Conservation (phyloP, 345 rosid genomes). For the Linum tenue region DNA sequence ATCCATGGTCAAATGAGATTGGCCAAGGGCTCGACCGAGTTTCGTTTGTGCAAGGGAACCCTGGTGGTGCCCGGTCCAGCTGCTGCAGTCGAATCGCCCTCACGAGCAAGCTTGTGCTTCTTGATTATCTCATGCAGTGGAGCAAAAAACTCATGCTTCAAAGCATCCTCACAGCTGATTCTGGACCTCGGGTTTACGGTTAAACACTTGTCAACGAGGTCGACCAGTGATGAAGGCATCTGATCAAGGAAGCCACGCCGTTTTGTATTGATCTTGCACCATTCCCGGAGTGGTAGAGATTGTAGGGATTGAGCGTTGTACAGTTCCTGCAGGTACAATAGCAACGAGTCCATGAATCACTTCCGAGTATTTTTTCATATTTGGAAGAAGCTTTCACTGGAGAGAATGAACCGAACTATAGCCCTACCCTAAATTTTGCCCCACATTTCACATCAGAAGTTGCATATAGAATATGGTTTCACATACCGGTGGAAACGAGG, state of each 20-base stretch:
- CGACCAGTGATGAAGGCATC: constrained; percentile 57
- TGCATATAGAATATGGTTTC: neutral
- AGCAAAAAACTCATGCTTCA: constrained; percentile 4
- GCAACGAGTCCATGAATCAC: neutral
- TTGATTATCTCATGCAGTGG: neutral
- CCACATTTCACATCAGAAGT: constrained; percentile 1
- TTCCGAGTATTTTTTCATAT: neutral
- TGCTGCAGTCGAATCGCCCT: constrained; percentile 24
- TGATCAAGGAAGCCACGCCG: constrained; percentile 46
- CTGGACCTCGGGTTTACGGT: neutral
- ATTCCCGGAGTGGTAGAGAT: constrained; percentile 37
- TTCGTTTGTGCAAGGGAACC: neutral
- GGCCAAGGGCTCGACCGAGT: neutral
- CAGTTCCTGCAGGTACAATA: constrained; percentile 44
- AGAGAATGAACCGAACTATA: no score
- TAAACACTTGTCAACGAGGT: constrained; percentile 77
- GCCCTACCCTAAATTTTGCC: no score
- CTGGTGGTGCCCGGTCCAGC: constrained; percentile 9
- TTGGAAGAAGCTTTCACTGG: no score
- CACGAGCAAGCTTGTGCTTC: constrained; percentile 9
- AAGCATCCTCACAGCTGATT: constrained; percentile 1
- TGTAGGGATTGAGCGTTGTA: constrained; percentile 35
- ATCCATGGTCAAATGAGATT: no score
- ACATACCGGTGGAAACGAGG: constrained; percentile 67
- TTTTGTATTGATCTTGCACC: constrained; percentile 65